Conservation (phyloP, 192 early-diverging fungal species). For the Coemansia sp. region DNA sequence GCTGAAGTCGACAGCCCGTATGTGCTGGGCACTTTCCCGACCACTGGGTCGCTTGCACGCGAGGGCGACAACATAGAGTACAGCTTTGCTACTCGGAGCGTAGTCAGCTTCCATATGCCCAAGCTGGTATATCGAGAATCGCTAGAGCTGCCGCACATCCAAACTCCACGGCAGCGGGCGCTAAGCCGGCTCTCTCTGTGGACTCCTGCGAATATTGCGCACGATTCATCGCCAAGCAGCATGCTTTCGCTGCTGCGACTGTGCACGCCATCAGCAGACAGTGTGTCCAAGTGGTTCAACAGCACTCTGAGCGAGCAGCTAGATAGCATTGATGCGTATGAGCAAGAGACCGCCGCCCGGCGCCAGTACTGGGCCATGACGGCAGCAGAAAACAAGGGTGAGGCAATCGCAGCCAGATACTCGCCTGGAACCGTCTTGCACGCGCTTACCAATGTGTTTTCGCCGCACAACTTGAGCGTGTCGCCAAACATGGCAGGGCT, state of each 20-base stretch:
- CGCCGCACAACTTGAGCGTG: conserved; percentile 33
- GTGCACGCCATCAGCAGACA: conserved; percentile 29
- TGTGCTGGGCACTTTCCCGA: conserved; percentile 58
- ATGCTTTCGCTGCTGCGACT: conserved; percentile 36
- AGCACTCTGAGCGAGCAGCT: conserved; percentile 23
- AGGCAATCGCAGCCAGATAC: background rate
- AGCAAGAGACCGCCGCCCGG: background rate
- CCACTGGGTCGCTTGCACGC: conserved; percentile 60
- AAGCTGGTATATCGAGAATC: conserved; percentile 64
- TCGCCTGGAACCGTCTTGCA: conserved; percentile 31
- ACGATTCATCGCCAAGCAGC: conserved; percentile 8
- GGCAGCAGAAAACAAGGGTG: background rate
- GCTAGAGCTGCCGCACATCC: conserved; percentile 26
- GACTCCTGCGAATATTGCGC: conserved; percentile 23
- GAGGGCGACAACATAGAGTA: conserved; percentile 60
- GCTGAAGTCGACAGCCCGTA: conserved; percentile 77
- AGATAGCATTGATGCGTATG: conserved; percentile 13
- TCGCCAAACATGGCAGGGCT: conserved; percentile 33
- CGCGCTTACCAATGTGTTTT: conserved; percentile 41
- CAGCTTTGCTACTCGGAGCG: conserved; percentile 62
- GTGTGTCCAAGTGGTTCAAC: conserved; percentile 21
- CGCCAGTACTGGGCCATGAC: conserved; percentile 8
- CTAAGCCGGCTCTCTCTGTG: conserved; percentile 32
- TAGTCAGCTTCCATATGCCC: conserved; percentile 65
- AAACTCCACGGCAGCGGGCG: conserved; percentile 15